Conservation (phyloP, 2,329 filamentous ascomycete genomes). For the Colletotrichum limetticola region DNA sequence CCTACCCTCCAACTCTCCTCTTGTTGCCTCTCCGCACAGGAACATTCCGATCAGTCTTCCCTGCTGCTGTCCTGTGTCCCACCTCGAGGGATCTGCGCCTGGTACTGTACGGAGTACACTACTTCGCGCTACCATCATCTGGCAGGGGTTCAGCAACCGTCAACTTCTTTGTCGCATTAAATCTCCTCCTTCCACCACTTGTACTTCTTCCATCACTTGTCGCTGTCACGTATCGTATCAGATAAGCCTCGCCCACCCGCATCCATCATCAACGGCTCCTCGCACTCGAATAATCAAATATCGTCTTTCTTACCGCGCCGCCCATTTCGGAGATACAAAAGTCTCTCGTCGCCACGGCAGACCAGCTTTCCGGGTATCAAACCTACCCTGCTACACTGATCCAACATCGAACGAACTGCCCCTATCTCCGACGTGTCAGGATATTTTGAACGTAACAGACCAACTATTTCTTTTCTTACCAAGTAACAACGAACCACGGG, state of each 20-base stretch:
- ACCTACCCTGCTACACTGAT: neutral
- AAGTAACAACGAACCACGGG: neutral
- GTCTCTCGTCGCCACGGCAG: neutral
- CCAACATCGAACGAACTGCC: neutral
- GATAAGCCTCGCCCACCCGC: neutral
- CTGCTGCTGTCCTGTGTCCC: constrained; percentile 2
- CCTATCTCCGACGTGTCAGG: neutral
- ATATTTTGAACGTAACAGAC: neutral
- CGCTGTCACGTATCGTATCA: neutral
- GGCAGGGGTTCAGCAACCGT: neutral
- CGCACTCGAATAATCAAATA: neutral
- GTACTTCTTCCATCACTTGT: neutral
- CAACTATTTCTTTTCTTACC: neutral
- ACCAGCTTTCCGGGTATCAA: neutral
- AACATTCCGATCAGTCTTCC: constrained; percentile 14
- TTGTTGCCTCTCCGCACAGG: constrained; percentile 15
- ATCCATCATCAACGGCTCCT: neutral
- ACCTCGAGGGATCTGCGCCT: constrained; percentile 15
- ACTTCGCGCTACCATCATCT: constrained; percentile 11
- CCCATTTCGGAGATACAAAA: neutral
- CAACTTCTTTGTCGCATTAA: constrained; percentile 18
- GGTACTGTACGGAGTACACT: neutral
- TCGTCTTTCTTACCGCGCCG: neutral
- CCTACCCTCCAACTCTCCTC: neutral
- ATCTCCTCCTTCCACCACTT: constrained; percentile 14